Evolutionary conservation across 345 rosid genomes (phyloP).

Genomic region (Erodium maritimum): DNA sequence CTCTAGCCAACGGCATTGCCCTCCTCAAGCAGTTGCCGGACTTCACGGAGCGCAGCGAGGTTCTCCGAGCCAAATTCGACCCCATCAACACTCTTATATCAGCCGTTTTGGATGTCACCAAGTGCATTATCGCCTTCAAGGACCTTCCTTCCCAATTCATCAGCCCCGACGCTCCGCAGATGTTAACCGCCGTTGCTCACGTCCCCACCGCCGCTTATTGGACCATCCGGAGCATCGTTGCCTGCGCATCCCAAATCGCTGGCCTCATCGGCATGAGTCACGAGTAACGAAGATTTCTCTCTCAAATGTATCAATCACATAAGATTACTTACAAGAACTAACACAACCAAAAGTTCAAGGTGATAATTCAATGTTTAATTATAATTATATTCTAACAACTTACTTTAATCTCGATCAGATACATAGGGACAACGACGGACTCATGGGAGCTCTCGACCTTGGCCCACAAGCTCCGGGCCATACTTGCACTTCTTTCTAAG

Average conservation of each 20-base stretch:
- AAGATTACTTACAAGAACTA: too few relatives aligned
- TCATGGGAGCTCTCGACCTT: conserved; percentile 51
- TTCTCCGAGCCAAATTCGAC: conserved; percentile 28
- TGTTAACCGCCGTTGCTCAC: conserved; percentile 21
- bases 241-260: conserved; percentile 35
- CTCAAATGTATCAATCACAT: too few relatives aligned
- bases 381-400: too few relatives aligned
- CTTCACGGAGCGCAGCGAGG: conserved; percentile 18
- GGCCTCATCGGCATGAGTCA: conserved; percentile 33
- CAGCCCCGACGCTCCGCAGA: conserved; percentile 17
- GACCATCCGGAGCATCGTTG: conserved; percentile 35
- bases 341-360: too few relatives aligned
- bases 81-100: conserved; percentile 22
- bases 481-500: conserved; percentile 19
- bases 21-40: conserved; percentile 45
- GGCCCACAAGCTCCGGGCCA: conserved; percentile 35
- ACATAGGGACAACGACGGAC: conserved; percentile 21
- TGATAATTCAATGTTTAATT: too few relatives aligned
- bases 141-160: conserved; percentile 40
- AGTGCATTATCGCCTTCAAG: conserved; percentile 35
- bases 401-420: too few relatives aligned
- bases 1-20: conserved; percentile 47
- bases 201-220: conserved; percentile 55
- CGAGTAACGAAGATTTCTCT: too few relatives aligned
- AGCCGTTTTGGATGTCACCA: conserved; percentile 31